Percentiles rank a stretch among this genome's conserved stretches.
phyloP scores from a whole-genome alignment of 23 red algal species.

The Pyropia yezoensis region DNA sequence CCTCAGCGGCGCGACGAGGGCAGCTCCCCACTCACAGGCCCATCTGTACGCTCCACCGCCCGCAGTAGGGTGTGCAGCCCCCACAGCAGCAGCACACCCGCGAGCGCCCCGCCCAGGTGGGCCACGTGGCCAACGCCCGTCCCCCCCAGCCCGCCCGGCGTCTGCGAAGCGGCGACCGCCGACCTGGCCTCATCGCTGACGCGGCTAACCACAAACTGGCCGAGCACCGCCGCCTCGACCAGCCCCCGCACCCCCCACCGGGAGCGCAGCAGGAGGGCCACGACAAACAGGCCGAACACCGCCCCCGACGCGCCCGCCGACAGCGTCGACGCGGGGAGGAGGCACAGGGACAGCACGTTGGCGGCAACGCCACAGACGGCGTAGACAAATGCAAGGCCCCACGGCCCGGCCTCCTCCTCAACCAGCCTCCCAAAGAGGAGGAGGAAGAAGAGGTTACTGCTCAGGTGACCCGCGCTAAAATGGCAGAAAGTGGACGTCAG shows the following conservation, averaged over 20 bases:
- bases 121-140: conserved; percentile 20
- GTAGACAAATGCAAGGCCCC: neutral
- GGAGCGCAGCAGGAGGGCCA: neutral
- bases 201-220: conserved; percentile 9
- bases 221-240: conserved; percentile 5
- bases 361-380: conserved; percentile 4
- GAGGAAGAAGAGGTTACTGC: conserved; percentile 24
- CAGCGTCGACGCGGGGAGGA: conserved; percentile 1
- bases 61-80: neutral
- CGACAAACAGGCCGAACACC: conserved; percentile 28
- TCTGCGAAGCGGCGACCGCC: neutral
- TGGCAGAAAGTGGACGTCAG: conserved; percentile 16
- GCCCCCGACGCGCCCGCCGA: conserved; percentile 18
- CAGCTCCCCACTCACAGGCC: too few relatives aligned
- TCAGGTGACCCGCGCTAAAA: neutral
- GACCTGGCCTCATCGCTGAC: neutral
- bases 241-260: conserved; percentile 7
- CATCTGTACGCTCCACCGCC: too few relatives aligned
- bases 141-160: neutral
- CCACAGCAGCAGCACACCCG: conserved; percentile 17
- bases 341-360: neutral
- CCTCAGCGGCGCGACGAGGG: too few relatives aligned
- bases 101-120: conserved; percentile 15
- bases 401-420: conserved; percentile 8
- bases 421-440: conserved; percentile 27